A percentile compares a stretch with the other conserved stretches of the same genome.
Evolutionary conservation across 768 basidiomycete genomes (phyloP).

Genomic region (Leccinellum rugosiceps): DNA sequence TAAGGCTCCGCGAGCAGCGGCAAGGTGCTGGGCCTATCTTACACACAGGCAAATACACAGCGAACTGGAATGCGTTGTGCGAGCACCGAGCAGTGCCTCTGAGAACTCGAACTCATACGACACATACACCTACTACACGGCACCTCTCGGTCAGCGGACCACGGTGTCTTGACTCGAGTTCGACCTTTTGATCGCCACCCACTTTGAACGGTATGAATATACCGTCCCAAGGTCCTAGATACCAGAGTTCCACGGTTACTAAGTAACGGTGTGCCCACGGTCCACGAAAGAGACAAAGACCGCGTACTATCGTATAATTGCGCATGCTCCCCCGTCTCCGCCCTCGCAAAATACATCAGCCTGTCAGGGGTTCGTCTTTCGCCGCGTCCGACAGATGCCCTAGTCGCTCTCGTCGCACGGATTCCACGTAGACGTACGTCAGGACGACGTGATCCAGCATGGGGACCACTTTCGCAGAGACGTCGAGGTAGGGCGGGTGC

Average conservation of each 20-base stretch:
- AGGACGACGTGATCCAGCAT: slow-evolving; percentile 29
- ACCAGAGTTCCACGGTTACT: neutral
- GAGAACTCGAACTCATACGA: neutral
- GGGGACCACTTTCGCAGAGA: slow-evolving; percentile 15
- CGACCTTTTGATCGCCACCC: neutral
- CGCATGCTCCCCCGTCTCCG: neutral
- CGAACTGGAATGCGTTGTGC: neutral
- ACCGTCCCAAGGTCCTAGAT: neutral
- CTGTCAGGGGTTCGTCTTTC: neutral
- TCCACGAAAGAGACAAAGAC: neutral
- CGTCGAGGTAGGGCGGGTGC: slow-evolving; percentile 26
- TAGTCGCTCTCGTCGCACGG: slow-evolving; percentile 21
- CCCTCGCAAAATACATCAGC: neutral
- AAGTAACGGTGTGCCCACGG: neutral
- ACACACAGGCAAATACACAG: neutral
- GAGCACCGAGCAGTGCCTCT: neutral
- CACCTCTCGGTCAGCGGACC: neutral
- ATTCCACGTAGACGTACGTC: slow-evolving; percentile 29
- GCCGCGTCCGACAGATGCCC: slow-evolving; percentile 8
- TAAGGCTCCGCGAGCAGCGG: neutral
- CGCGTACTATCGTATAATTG: neutral
- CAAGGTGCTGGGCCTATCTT: neutral
- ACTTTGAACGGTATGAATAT: neutral
- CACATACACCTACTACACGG: neutral
- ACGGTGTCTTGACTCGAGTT: neutral